Conservation (phyloP, 805 yeast species). For the Monosporozyma aerobia region DNA sequence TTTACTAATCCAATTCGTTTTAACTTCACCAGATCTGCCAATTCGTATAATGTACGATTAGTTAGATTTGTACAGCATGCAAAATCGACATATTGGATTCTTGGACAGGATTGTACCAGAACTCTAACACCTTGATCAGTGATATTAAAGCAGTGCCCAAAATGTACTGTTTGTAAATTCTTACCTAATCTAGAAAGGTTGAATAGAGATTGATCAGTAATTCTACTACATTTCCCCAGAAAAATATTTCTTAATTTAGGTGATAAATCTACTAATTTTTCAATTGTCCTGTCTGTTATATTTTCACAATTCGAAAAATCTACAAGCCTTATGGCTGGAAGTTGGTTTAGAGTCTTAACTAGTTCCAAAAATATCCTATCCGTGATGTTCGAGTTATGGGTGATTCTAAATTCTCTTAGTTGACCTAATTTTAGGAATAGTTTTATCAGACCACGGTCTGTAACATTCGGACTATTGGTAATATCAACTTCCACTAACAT, state of each 20-base stretch:
- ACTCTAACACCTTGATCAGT: conserved; percentile 81
- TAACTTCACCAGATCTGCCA: conserved; percentile 68
- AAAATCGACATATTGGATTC: conserved; percentile 85
- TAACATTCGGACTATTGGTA: conserved; percentile 67
- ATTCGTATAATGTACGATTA: conserved; percentile 66
- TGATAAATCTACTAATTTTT: conserved; percentile 60
- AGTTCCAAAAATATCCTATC: conserved; percentile 47
- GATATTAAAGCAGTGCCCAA: conserved; percentile 87
- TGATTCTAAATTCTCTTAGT: conserved; percentile 75
- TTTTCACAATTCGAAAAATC: conserved; percentile 80
- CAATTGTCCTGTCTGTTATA: conserved; percentile 72
- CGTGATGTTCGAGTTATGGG: conserved; percentile 60
- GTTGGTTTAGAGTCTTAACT: conserved; percentile 26
- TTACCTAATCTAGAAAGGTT: conserved; percentile 67
- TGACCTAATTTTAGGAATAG: conserved; percentile 57
- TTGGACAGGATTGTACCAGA: conserved; percentile 66
- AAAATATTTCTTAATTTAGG: conserved; percentile 84
- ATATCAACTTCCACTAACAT: conserved; percentile 83
- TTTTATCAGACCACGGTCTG: conserved; percentile 49
- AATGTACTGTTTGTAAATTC: conserved; percentile 77
- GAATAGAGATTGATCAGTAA: conserved; percentile 72
- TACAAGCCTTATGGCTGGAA: conserved; percentile 63
- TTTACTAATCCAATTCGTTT: conserved; percentile 90
- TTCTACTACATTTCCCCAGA: conserved; percentile 76
- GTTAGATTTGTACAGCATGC: conserved; percentile 92